Conservation (phyloP, 495 filamentous ascomycete species). For the Rusavskia elegans region DNA sequence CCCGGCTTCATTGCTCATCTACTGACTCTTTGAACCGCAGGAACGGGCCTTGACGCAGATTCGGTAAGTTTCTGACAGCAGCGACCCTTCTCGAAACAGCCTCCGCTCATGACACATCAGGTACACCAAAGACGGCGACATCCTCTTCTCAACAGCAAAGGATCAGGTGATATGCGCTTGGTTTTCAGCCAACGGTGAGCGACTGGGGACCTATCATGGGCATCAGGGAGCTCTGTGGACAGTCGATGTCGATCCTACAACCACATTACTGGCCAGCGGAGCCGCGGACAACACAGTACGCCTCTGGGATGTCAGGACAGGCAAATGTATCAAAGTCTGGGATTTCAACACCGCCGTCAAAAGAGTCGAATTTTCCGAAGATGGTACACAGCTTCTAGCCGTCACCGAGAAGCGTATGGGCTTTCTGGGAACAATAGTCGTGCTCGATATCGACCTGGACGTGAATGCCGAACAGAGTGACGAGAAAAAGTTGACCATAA, state of each 20-base stretch:
- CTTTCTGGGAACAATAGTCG: constrained; percentile 79
- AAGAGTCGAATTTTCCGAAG: constrained; percentile 87
- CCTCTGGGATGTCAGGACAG: constrained; percentile 90
- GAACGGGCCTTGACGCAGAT: constrained; percentile 98
- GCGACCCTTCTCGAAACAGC: background rate
- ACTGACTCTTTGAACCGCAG: constrained; percentile 11
- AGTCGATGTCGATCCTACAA: constrained; percentile 91
- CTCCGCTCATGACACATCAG: constrained; percentile 21
- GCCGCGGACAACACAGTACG: constrained; percentile 96
- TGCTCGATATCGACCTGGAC: constrained; percentile 71
- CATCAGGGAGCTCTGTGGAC: constrained; percentile 98
- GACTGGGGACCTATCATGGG: constrained; percentile 87
- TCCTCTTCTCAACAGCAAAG: constrained; percentile 94
- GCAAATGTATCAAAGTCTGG: constrained; percentile 88
- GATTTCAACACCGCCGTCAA: constrained; percentile 93
- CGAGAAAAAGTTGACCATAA: constrained; percentile 68
- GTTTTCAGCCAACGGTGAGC: constrained; percentile 88
- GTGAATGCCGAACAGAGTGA: constrained; percentile 66
- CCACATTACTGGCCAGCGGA: constrained; percentile 81
- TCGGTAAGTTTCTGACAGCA: constrained; percentile 36
- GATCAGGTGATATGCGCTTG: constrained; percentile 93
- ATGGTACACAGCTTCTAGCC: constrained; percentile 73
- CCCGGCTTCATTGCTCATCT: background rate
- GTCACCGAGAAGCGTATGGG: constrained; percentile 98
- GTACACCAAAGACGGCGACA: constrained; percentile 91